Conservation (phyloP, 2,329 filamentous ascomycete genomes). For the Talaromyces funiculosus region DNA sequence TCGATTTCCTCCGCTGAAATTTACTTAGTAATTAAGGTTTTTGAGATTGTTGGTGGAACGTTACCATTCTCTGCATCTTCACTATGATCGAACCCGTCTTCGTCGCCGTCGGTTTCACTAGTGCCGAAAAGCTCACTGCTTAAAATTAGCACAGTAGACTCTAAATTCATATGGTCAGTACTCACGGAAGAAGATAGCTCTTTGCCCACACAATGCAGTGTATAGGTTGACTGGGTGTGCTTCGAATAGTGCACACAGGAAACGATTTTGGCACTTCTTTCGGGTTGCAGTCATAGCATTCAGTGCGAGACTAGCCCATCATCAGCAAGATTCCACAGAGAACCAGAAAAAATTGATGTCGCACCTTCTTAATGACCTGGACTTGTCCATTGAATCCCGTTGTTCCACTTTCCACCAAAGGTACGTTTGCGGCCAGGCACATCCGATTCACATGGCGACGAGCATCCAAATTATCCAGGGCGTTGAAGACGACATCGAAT, state of each 20-base stretch:
- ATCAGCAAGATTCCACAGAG: slow-evolving; percentile 43
- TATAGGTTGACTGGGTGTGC: slow-evolving; percentile 91
- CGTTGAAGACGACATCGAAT: slow-evolving; percentile 90
- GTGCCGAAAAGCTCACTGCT: slow-evolving; percentile 76
- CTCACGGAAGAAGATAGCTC: slow-evolving; percentile 78
- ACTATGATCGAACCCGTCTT: slow-evolving; percentile 63
- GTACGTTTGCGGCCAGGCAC: slow-evolving; percentile 86
- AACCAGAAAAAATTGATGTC: background rate
- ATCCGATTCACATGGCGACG: slow-evolving; percentile 94
- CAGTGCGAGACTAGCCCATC: slow-evolving; percentile 51
- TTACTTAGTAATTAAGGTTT: slow-evolving; percentile 24
- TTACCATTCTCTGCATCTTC: slow-evolving; percentile 75
- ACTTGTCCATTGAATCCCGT: slow-evolving; percentile 98
- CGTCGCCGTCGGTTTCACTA: slow-evolving; percentile 76
- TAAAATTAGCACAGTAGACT: slow-evolving; percentile 22
- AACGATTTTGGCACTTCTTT: slow-evolving; percentile 91
- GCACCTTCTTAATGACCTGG: slow-evolving; percentile 81
- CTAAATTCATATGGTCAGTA: background rate
- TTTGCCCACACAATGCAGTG: slow-evolving; percentile 99
- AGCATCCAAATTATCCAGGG: slow-evolving; percentile 90
- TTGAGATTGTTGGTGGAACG: slow-evolving; percentile 16
- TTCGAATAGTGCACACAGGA: slow-evolving; percentile 94
- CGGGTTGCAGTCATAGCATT: slow-evolving; percentile 90
- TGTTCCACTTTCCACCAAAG: slow-evolving; percentile 91
- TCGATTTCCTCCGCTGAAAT: slow-evolving; percentile 67